Conservation (phyloP, 208 protist species). For the Vickermania ingenoplastis region DNA sequence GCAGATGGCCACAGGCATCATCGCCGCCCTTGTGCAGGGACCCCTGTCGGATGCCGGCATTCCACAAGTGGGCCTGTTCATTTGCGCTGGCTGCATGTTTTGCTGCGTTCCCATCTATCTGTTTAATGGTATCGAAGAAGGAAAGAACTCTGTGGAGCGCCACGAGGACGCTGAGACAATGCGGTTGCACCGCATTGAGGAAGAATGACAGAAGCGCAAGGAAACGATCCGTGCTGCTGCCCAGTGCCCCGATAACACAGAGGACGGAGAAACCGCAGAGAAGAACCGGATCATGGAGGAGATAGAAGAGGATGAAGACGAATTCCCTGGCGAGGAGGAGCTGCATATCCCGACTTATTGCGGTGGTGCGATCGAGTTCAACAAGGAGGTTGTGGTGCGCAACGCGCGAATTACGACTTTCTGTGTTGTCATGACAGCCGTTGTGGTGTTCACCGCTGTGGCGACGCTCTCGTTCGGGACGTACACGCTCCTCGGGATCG, state of each 20-base stretch:
- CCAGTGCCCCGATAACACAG: background rate
- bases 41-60: conserved; percentile 17
- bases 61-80: conserved; percentile 11
- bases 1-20: conserved; percentile 11
- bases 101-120: conserved; percentile 15
- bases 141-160: conserved; percentile 14
- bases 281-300: conserved; percentile 2
- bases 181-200: conserved; percentile 5
- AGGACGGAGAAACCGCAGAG: background rate
- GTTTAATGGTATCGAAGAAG: conserved; percentile 19
- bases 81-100: conserved; percentile 15
- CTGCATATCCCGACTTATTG: conserved; percentile 7
- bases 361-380: conserved; percentile 27
- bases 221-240: background rate
- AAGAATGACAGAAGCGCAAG: conserved; percentile 1
- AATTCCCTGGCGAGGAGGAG: background rate
- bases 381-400: conserved; percentile 16
- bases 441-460: conserved; percentile 20
- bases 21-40: conserved; percentile 16
- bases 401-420: conserved; percentile 30
- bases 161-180: conserved; percentile 10
- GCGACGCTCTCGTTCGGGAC: conserved; percentile 19
- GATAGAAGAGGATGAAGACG: background rate
- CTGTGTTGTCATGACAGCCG: conserved; percentile 22
- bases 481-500: conserved; percentile 17